Base-by-base conservation (phyloP, 495 filamentous ascomycete species). In the Acidomyces sp. region DNA sequence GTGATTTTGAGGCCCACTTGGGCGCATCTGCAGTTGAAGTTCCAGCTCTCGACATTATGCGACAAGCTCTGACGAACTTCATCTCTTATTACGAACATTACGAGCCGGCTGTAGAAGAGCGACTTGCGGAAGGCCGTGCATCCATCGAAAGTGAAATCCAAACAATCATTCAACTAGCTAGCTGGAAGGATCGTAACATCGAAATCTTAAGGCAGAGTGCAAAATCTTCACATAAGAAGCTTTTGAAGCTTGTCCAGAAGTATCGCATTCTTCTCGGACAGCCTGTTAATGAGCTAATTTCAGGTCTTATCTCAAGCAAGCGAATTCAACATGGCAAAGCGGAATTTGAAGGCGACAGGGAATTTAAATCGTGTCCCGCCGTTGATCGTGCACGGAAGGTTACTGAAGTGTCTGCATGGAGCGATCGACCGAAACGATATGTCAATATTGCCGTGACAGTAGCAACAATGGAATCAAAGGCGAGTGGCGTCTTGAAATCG, bases 131-230 rank as follows among this genome's bases (percentile, higher is more conserved):
- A 29, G 79, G 76, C 18, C 68, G 84, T 39, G 60, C 61, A 1
- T 63, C 68, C 3, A 64, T 93, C 6, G 86, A 94, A 55, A 92
- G 84, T 55, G 71, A 82, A 33, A 80, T 96, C 67, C 82, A 80
- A 49, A 81, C 93, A 46, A 77, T 94, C 21, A 68, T 96, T 16
- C 69, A 87, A 22, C 60, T 96, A 41, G 83, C 85, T 1, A 93
- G 82, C 55, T 96, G 92, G 92, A 90, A 92, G 54, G 92, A 96
- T 50, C 93, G 80, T 17, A 96, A 93, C 47, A 88, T 99, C 37
- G 75, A 80, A 39, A 80, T 84, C 5, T 62, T 99, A 27, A 69
- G 74, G 52, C 86, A 93, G 44, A 94, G 86, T 58, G 84, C 90
- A 1, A 74, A 78, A 54, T 75, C 80, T 41, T 95, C 88, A 6